Conservation (phyloP, 331 rosid species). For the Telfairia occidentalis region DNA sequence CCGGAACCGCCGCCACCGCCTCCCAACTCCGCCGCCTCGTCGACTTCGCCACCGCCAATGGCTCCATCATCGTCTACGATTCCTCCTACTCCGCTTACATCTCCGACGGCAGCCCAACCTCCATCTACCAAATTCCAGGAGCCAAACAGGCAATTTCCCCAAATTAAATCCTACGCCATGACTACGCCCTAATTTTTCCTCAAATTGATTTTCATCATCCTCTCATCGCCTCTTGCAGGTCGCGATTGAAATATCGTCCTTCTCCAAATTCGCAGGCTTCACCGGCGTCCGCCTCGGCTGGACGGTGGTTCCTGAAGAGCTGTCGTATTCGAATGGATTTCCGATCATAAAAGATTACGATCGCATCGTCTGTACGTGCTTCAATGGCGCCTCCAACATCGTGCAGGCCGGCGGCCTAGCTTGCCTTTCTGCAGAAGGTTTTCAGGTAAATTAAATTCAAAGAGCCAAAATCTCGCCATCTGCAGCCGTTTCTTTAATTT, state of each 20-base stretch:
- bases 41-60: constrained; percentile 58
- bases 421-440: constrained; percentile 62
- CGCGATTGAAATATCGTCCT: constrained; percentile 77
- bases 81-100: constrained; percentile 68
- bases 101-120: constrained; percentile 54
- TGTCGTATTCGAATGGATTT: constrained; percentile 53
- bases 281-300: constrained; percentile 91
- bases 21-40: constrained; percentile 51
- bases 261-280: constrained; percentile 88
- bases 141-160: constrained; percentile 47
- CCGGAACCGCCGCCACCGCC: constrained; percentile 50
- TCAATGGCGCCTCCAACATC: constrained; percentile 77
- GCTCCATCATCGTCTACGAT: constrained; percentile 63
- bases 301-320: constrained; percentile 78
- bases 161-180: background rate
- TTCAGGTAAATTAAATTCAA: constrained; percentile 22
- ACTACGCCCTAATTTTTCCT: background rate
- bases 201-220: no score
- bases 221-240: constrained; percentile 26
- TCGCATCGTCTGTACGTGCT: constrained; percentile 74
- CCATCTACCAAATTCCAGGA: constrained; percentile 68
- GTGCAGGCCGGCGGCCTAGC: constrained; percentile 88
- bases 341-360: constrained; percentile 65
- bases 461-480: background rate
- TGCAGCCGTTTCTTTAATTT: background rate